These are phyloP conservation scores for Syncephalastrum monosporum DNA, from an alignment of 371 early-diverging fungal species.

Conservation along the genomic window DNA sequence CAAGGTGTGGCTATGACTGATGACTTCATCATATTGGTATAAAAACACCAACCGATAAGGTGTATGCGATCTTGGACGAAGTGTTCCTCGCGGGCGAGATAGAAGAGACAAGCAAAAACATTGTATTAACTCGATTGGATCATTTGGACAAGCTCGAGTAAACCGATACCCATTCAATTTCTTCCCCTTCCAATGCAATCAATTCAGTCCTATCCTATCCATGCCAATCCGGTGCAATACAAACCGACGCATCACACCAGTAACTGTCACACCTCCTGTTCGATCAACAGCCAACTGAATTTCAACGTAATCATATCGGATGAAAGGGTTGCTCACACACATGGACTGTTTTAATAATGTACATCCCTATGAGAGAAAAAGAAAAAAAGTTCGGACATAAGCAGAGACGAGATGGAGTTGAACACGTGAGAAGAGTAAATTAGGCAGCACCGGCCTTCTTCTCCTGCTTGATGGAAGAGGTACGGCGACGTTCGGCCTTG, in stretches of 20 bases:
- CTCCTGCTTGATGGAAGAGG: slow-evolving; percentile 42
- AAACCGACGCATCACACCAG: neutral
- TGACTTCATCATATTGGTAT: too few relatives aligned
- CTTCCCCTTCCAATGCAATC: neutral
- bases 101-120: slow-evolving; percentile 89
- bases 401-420: neutral
- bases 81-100: slow-evolving; percentile 97
- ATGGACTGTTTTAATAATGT: slow-evolving; percentile 2
- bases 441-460: slow-evolving; percentile 47
- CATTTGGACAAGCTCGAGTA: slow-evolving; percentile 79
- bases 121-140: slow-evolving; percentile 71
- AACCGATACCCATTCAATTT: slow-evolving; percentile 15
- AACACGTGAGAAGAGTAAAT: slow-evolving; percentile 6
- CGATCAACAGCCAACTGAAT: neutral
- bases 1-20: too few relatives aligned
- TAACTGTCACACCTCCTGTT: neutral
- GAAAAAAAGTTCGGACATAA: neutral
- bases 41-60: slow-evolving; percentile 46
- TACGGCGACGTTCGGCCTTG: slow-evolving; percentile 65
- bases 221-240: too few relatives aligned
- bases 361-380: slow-evolving; percentile 1
- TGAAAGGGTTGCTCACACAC: neutral
- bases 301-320: neutral
- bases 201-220: too few relatives aligned
- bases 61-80: slow-evolving; percentile 96